phyloP scores from a whole-genome alignment of 2,329 filamentous ascomycete genomes.

The Canariomyces notabilis region DNA sequence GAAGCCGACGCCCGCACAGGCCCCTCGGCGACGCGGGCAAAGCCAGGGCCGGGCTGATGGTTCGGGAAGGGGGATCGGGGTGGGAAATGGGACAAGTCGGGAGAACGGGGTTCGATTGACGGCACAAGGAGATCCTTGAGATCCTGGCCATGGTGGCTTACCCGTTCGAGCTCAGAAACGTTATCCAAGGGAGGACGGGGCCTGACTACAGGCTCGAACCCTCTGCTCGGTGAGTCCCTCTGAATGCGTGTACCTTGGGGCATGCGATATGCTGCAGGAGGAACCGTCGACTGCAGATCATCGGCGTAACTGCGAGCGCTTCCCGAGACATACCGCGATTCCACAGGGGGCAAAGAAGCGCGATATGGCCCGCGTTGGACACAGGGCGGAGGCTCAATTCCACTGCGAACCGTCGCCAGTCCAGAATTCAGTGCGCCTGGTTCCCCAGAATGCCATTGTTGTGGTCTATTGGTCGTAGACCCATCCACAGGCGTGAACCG shows the following conservation, averaged over 20 bases:
- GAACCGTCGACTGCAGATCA: background rate
- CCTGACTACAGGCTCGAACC: constrained; percentile 22
- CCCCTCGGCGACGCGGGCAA: background rate
- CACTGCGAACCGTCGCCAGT: constrained; percentile 4
- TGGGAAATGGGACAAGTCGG: constrained; percentile 22
- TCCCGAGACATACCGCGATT: background rate
- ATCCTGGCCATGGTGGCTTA: constrained; percentile 26
- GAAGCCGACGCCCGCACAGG: background rate
- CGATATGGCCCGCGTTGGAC: constrained; percentile 3
- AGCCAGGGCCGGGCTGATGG: background rate
- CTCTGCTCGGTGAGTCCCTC: constrained; percentile 1
- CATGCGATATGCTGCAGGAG: constrained; percentile 1
- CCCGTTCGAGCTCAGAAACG: constrained; percentile 14
- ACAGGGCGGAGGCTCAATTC: constrained; percentile 7
- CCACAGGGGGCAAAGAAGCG: background rate
- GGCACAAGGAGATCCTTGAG: constrained; percentile 41
- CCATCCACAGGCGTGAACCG: constrained; percentile 11
- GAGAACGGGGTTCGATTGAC: constrained; percentile 43
- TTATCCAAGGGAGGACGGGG: constrained; percentile 10
- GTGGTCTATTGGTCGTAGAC: constrained; percentile 15
- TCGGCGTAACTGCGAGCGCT: background rate
- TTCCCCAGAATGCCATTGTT: constrained; percentile 8
- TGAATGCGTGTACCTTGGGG: constrained; percentile 6
- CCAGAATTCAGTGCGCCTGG: constrained; percentile 4
- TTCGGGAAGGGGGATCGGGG: constrained; percentile 4